These are phyloP conservation scores for Aspergillus pseudoterreus DNA, from an alignment of 2,329 filamentous ascomycete species.

Conservation along the genomic window DNA sequence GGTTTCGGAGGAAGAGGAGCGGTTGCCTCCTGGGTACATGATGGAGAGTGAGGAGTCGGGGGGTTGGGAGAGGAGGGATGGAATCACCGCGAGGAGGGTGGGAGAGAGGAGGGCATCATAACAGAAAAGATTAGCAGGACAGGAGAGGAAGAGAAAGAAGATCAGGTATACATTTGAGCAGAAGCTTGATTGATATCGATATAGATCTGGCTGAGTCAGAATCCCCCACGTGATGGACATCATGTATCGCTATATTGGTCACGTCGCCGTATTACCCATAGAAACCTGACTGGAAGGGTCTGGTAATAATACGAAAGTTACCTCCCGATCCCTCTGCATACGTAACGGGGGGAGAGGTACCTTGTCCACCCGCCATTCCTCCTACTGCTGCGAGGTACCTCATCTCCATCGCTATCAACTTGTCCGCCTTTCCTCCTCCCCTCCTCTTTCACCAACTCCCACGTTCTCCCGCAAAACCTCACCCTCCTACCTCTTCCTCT, in stretches of 20 bases:
- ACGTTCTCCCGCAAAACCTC: conserved; percentile 1
- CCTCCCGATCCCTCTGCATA: background rate
- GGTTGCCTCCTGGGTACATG: background rate
- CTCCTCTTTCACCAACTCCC: conserved; percentile 4
- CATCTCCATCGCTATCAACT: background rate
- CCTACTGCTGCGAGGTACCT: background rate
- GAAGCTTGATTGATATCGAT: background rate
- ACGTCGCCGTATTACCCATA: too few species aligned
- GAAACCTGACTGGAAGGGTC: too few species aligned
- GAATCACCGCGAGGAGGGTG: background rate
- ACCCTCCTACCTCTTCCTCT: conserved; percentile 1
- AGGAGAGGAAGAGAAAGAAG: background rate
- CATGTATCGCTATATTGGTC: too few species aligned
- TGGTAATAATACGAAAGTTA: background rate
- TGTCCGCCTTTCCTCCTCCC: conserved; percentile 6
- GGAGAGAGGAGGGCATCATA: background rate
- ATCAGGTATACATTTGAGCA: background rate
- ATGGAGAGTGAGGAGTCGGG: background rate
- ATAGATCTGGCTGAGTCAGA: background rate
- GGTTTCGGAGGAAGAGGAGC: background rate
- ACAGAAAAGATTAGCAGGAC: background rate
- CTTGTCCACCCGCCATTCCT: background rate
- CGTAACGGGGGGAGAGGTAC: background rate
- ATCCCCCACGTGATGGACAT: background rate
- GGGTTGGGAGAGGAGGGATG: background rate